phyloP scores from a whole-genome alignment of 495 filamentous ascomycete species.

The Trichocladium uniseriatum region DNA sequence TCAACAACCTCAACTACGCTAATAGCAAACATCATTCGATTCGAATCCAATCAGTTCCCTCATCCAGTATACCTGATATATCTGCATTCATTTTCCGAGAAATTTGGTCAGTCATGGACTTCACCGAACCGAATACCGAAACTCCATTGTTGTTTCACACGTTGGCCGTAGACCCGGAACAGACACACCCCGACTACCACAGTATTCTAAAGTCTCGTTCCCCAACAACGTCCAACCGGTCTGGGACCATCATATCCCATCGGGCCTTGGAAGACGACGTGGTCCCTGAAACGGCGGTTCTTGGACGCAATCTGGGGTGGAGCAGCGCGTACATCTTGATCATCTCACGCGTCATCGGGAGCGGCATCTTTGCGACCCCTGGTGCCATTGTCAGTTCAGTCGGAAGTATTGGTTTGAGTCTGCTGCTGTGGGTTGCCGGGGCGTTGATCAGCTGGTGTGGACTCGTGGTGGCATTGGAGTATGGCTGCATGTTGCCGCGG shows the following conservation, averaged over 20 bases:
- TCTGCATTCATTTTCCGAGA: too few species aligned
- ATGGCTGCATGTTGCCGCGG: conserved; percentile 62
- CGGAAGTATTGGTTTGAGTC: conserved; percentile 57
- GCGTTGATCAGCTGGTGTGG: conserved; percentile 52
- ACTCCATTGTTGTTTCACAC: too few species aligned
- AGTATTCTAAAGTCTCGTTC: too few species aligned
- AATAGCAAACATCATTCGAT: too few species aligned
- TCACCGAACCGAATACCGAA: too few species aligned
- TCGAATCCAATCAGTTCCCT: too few species aligned
- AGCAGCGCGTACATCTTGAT: conserved; percentile 64
- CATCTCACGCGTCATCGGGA: conserved; percentile 66
- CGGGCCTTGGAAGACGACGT: conserved; percentile 46
- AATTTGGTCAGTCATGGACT: too few species aligned
- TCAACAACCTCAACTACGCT: too few species aligned
- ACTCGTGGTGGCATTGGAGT: conserved; percentile 54
- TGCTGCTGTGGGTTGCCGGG: conserved; percentile 56
- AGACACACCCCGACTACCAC: too few species aligned
- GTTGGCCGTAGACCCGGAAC: too few species aligned
- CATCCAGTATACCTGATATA: too few species aligned
- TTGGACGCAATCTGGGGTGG: conserved; percentile 54
- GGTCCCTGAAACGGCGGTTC: conserved; percentile 51
- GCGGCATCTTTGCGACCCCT: conserved; percentile 67
- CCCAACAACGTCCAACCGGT: too few species aligned
- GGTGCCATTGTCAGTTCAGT: conserved; percentile 57
- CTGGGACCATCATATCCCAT: neutral